A percentile compares a stretch with the other conserved stretches of the same genome.
phyloP scores from a whole-genome alignment of 805 yeast species.

The Tetrapisispora nanseiensis region DNA sequence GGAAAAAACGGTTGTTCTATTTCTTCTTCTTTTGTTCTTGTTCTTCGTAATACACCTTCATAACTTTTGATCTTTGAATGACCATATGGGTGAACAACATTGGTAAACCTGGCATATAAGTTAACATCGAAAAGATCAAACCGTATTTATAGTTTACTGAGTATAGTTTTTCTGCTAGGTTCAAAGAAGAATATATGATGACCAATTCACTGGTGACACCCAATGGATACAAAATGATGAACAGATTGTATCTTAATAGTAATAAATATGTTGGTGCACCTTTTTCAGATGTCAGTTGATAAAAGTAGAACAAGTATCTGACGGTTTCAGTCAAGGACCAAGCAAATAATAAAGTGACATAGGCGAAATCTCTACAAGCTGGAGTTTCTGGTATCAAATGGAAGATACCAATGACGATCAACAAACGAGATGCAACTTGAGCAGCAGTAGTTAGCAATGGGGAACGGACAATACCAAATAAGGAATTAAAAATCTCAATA shows the following conservation, averaged over 20 bases:
- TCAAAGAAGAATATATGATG: constrained; percentile 60
- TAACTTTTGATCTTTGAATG: constrained; percentile 71
- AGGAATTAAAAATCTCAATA: constrained; percentile 70
- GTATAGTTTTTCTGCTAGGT: constrained; percentile 47
- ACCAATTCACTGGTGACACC: constrained; percentile 83
- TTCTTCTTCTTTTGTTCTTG: constrained; percentile 2
- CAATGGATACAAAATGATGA: constrained; percentile 74
- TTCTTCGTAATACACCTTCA: constrained; percentile 33
- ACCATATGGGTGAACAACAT: constrained; percentile 81
- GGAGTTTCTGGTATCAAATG: constrained; percentile 65
- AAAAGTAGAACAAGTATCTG: constrained; percentile 70
- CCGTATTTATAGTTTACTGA: constrained; percentile 45
- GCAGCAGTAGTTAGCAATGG: constrained; percentile 76
- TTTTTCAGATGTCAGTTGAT: constrained; percentile 13
- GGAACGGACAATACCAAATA: constrained; percentile 71
- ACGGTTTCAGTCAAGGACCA: constrained; percentile 95
- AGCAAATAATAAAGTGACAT: constrained; percentile 59
- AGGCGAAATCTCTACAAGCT: constrained; percentile 38
- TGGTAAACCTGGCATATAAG: constrained; percentile 83
- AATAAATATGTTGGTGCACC: constrained; percentile 58
- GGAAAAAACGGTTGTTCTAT: no score
- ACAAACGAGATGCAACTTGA: constrained; percentile 78
- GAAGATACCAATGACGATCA: constrained; percentile 77
- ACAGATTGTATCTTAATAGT: constrained; percentile 73
- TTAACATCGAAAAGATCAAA: constrained; percentile 46